Base-by-base conservation (phyloP, 805 yeast species). In the Kuraishia capsulata region DNA sequence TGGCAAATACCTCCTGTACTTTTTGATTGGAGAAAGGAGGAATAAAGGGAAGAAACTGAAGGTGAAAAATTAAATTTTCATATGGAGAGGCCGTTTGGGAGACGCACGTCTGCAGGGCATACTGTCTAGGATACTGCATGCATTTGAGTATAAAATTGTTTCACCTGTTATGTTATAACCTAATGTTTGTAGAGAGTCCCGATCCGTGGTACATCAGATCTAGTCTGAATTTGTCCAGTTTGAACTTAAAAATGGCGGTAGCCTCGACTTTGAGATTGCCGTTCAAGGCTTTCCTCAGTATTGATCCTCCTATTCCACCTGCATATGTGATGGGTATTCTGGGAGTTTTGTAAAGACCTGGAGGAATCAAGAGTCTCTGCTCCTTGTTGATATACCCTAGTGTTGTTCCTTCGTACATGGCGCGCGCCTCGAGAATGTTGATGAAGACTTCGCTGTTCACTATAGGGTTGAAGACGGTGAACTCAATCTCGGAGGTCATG, bases 1-100 rank as follows among this genome's bases (percentile, higher is more conserved):
- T 75, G 81, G 81, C 81, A 74, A 71, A 69, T 62, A 63, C 71
- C 76, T 75, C 80, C 66, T 50, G 49, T 56, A 58, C 73, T 73
- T 74, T 74, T 74, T 73, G 78, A 73, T 73, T 73, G 58, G 52
- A 54, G 66, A 56, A 54, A 50, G 52, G 52, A 53, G 49, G 42
- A 44, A 35, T 20, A 13, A 34, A 11, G 26, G 11, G 26, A 23
- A 23, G 26, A 23, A 23, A 11, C 8, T 8, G 26, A 11, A 20
- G 24, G 20, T 14, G 40, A 17, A 24, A 25, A 33, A 20, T 32
- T 23, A 32, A 33, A 32, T n/a, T 28, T 28, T 36, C 30, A 9
- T 16, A 6, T 13, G 14, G n/a, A 20, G 21, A 20, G 35, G 23
- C 6, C n/a, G n/a, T n/a, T n/a, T n/a, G n/a, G n/a, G n/a, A n/a